Evolutionary conservation across 192 early-diverging fungal species (phyloP).

Genomic region (Helicostylum pulchrum): DNA sequence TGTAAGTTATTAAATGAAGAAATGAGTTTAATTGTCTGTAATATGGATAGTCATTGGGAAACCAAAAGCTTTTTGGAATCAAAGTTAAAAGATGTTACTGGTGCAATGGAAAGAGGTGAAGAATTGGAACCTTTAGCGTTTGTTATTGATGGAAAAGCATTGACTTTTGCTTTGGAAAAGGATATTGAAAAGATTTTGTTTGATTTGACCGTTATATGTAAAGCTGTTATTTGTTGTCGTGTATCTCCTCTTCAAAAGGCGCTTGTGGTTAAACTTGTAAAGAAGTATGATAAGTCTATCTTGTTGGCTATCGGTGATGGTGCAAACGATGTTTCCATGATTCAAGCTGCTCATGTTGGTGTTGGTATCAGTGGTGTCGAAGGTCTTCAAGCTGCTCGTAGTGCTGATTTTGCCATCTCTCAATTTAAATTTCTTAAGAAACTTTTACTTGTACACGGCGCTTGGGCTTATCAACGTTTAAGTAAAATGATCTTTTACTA

Average conservation of each 20-base stretch:
- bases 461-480: slow-evolving; percentile 94
- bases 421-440: slow-evolving; percentile 96
- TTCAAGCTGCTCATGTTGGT: slow-evolving; percentile 98
- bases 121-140: slow-evolving; percentile 64
- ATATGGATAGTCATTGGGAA: slow-evolving; percentile 86
- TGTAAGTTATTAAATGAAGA: slow-evolving; percentile 96
- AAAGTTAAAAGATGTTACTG: slow-evolving; percentile 79
- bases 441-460: slow-evolving; percentile 92
- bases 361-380: slow-evolving; percentile 96
- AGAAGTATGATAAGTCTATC: slow-evolving; percentile 83
- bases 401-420: slow-evolving; percentile 97
- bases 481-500: slow-evolving; percentile 95
- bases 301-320: slow-evolving; percentile 97
- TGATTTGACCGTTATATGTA: slow-evolving; percentile 88
- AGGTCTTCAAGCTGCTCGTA: slow-evolving; percentile 94
- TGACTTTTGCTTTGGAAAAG: slow-evolving; percentile 91
- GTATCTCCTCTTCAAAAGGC: slow-evolving; percentile 98
- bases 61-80: slow-evolving; percentile 90
- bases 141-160: slow-evolving; percentile 91
- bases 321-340: slow-evolving; percentile 99
- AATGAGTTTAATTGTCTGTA: slow-evolving; percentile 92
- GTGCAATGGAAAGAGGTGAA: slow-evolving; percentile 22
- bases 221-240: slow-evolving; percentile 96
- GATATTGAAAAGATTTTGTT: slow-evolving; percentile 77
- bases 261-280: slow-evolving; percentile 96